Evolutionary conservation across 1,284 basidiomycete species (phyloP).

Genomic region (Melampsora americana): DNA sequence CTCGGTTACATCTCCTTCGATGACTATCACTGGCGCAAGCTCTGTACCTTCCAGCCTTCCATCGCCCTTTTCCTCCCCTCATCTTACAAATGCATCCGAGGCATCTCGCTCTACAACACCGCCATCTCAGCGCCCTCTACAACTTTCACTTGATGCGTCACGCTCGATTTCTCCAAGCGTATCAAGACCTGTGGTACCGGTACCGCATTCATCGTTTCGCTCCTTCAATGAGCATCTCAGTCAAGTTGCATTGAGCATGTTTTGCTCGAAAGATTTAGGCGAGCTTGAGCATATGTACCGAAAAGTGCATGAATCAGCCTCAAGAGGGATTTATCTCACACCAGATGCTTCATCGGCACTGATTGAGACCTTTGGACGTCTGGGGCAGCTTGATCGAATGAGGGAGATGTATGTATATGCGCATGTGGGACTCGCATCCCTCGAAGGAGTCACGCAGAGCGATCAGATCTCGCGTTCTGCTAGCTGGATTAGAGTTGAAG

Average conservation of each 20-base stretch:
- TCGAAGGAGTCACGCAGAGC: slow-evolving; percentile 8
- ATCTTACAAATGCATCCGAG: not conserved
- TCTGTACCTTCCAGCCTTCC: slow-evolving; percentile 2
- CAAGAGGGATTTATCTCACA: slow-evolving; percentile 28
- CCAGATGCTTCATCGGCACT: slow-evolving; percentile 36
- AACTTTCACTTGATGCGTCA: too few species aligned
- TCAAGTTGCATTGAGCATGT: slow-evolving; percentile 40
- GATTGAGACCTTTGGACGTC: slow-evolving; percentile 39
- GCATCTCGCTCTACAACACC: not conserved
- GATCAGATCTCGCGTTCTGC: slow-evolving; percentile 22
- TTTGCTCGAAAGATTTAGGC: slow-evolving; percentile 19
- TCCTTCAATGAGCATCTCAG: slow-evolving; percentile 43
- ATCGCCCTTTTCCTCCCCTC: not conserved
- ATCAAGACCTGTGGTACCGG: slow-evolving; percentile 5
- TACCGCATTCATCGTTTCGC: slow-evolving; percentile 24
- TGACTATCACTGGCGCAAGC: not conserved
- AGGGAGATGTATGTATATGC: slow-evolving; percentile 42
- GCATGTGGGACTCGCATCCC: slow-evolving; percentile 27
- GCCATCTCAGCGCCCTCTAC: not conserved
- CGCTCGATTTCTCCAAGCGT: not conserved
- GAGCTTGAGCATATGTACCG: slow-evolving; percentile 25
- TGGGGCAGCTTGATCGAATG: slow-evolving; percentile 29
- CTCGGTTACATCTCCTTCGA: not conserved
- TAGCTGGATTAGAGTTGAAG: slow-evolving; percentile 73
- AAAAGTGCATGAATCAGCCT: slow-evolving; percentile 24